A percentile compares a stretch with the other conserved stretches of the same genome.
phyloP scores from a whole-genome alignment of 2,329 filamentous ascomycete genomes.

The Plenodomus tracheiphilus region DNA sequence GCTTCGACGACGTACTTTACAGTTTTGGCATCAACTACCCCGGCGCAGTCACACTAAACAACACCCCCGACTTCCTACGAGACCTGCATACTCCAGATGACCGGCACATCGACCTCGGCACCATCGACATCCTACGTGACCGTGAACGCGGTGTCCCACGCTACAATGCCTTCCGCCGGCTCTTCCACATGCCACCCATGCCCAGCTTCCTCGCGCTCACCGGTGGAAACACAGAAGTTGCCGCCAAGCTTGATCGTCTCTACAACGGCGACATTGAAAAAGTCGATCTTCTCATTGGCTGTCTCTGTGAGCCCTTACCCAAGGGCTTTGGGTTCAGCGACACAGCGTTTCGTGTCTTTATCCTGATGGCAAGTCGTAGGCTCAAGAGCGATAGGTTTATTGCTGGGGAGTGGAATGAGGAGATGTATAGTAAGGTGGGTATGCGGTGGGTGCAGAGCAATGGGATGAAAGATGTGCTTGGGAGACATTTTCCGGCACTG shows the following conservation, averaged over 20 bases:
- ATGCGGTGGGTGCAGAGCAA: conserved; percentile 50
- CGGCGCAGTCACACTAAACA: conserved; percentile 50
- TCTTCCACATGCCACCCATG: conserved; percentile 46
- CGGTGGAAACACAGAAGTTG: conserved; percentile 45
- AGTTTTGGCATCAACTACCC: conserved; percentile 55
- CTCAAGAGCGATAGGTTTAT: conserved; percentile 54
- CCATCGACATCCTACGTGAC: conserved; percentile 53
- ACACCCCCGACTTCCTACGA: conserved; percentile 48
- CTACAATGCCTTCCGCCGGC: conserved; percentile 51
- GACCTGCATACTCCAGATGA: conserved; percentile 49
- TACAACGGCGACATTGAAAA: conserved; percentile 49
- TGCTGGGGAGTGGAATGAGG: conserved; percentile 46
- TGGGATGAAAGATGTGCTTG: conserved; percentile 51
- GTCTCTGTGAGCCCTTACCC: conserved; percentile 49
- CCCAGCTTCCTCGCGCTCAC: conserved; percentile 47
- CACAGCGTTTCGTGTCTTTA: conserved; percentile 53
- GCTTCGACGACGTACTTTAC: conserved; percentile 42
- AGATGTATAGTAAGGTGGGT: conserved; percentile 48
- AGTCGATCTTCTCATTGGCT: conserved; percentile 51
- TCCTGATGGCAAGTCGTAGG: conserved; percentile 49
- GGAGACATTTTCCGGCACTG: conserved; percentile 50
- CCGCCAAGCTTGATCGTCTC: conserved; percentile 42
- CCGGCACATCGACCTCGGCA: conserved; percentile 49
- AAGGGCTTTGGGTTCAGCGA: conserved; percentile 54
- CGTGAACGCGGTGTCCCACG: conserved; percentile 53